Base-by-base conservation (phyloP, 345 rosid species). In the Corymbia maculata region DNA sequence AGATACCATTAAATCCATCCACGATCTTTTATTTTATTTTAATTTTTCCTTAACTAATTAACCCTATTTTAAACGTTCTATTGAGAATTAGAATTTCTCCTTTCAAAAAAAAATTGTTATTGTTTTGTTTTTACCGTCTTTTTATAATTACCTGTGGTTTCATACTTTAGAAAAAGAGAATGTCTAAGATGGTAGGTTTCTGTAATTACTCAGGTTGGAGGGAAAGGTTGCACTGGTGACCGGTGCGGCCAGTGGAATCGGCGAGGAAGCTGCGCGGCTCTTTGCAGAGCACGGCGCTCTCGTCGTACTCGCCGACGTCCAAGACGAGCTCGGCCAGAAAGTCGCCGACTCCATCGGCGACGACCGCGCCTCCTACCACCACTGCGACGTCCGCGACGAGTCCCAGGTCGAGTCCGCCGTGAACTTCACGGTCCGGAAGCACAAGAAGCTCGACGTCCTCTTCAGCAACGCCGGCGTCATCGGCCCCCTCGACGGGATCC, bases 201-300 rank as follows among this genome's bases (percentile, higher is more conserved):
- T 70, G 26, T 36, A 10, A 70, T 32, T 36, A 36, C 84, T 75
- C 84, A 97, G 99, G 93, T 89, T 97, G 92, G 97, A 94, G 52
- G 99, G 98, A 6, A 97, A 97, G 92, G 94, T 97, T 52, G 98
- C 96, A 26, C 91, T 97, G 52, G 92, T 97, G 51, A 97, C 99
- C 2, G 99, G 99, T 6, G 98, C 93, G 61, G 99, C 99, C 12
- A 96, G 99, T 47, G 99, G 99, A 53, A 97, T 97, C 82, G 99
- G 99, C 4, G 98, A 94, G 70, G 96, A 92, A 84, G 92, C 99
- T 36, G 97, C 89, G 52, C 91, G 92, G 87, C 82, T 97, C 47
- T 97, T 97, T 47, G 92, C 90, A 0, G 91, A 95, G 44, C 90
- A 95, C 21, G 99, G 99, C 2, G 98, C 98, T 50, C 89, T 87